Evolutionary conservation across 352 stramenopile genomes (phyloP).

Genomic region (Thalassiosira ordinaria): DNA sequence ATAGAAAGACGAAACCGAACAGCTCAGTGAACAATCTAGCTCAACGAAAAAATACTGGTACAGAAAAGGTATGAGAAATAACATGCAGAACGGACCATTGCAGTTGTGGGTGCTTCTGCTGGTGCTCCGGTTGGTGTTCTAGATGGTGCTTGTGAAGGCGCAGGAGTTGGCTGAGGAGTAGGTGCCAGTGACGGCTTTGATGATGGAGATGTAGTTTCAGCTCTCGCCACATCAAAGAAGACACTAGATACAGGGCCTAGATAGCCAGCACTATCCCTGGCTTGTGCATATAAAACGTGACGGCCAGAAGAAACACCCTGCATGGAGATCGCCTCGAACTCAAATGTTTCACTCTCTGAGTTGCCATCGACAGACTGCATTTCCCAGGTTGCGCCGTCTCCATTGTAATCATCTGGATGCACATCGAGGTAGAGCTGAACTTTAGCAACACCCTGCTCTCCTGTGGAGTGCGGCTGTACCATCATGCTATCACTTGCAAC

Average conservation of each 20-base stretch:
- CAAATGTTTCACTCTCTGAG: background rate
- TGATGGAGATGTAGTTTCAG: background rate
- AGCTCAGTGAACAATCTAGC: too few species aligned
- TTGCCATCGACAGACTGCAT: slow-evolving; percentile 13
- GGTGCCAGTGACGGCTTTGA: slow-evolving; percentile 2
- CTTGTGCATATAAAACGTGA: slow-evolving; percentile 48
- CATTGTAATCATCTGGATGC: slow-evolving; percentile 29
- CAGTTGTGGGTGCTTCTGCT: too few species aligned
- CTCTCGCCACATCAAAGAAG: slow-evolving; percentile 41
- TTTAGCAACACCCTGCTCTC: slow-evolving; percentile 28
- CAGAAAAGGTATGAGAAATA: background rate
- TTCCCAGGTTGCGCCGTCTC: slow-evolving; percentile 3
- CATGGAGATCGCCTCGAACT: background rate
- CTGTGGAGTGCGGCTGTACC: slow-evolving; percentile 12
- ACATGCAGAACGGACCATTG: background rate
- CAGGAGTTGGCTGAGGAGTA: background rate
- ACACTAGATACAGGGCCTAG: slow-evolving; percentile 41
- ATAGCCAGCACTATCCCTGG: slow-evolving; percentile 42
- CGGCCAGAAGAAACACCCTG: slow-evolving; percentile 20
- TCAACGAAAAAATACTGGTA: background rate
- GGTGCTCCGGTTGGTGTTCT: background rate
- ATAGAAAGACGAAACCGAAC: background rate
- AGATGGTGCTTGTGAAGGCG: background rate
- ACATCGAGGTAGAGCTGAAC: slow-evolving; percentile 37
- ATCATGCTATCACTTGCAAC: background rate